Percentiles rank a stretch among this genome's conserved stretches.
Conservation (phyloP, 1,284 basidiomycete genomes). For the Vanrija sp. region DNA sequence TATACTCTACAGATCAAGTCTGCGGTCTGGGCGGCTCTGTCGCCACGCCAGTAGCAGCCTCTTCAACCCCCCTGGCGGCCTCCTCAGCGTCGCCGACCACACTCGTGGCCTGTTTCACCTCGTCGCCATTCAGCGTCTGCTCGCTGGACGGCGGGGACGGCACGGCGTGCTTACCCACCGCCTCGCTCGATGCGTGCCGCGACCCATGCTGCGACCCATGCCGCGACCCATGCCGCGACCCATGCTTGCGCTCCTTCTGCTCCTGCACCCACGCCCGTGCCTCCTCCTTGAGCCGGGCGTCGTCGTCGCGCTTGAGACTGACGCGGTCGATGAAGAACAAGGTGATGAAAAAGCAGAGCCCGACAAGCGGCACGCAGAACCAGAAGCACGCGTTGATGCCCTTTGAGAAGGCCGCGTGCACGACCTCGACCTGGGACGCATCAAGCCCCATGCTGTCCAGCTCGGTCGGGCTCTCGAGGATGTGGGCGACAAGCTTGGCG, state of each 20-base stretch:
- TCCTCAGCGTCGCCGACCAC: constrained; percentile 6
- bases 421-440: constrained; percentile 9
- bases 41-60: constrained; percentile 12
- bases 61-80: constrained; percentile 17
- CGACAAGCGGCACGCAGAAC: constrained; percentile 30
- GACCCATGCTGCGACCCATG: neutral
- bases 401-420: constrained; percentile 22
- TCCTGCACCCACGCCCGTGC: constrained; percentile 27
- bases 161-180: neutral
- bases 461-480: constrained; percentile 28
- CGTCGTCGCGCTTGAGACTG: constrained; percentile 30
- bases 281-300: constrained; percentile 26
- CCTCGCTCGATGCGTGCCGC: neutral
- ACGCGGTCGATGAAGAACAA: constrained; percentile 32
- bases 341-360: constrained; percentile 28
- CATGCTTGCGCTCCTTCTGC: constrained; percentile 14
- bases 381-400: constrained; percentile 33
- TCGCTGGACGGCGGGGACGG: neutral
- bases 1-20: too few species aligned
- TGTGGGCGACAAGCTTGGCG: neutral
- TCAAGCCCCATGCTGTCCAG: constrained; percentile 16
- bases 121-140: neutral
- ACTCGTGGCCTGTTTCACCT: neutral
- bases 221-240: too few species aligned
- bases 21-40: neutral